Evolutionary conservation across 495 filamentous ascomycete species (phyloP), one percentile per base, ranked within the genome.

Genomic region (Antarctomyces pellizariae): DNA sequence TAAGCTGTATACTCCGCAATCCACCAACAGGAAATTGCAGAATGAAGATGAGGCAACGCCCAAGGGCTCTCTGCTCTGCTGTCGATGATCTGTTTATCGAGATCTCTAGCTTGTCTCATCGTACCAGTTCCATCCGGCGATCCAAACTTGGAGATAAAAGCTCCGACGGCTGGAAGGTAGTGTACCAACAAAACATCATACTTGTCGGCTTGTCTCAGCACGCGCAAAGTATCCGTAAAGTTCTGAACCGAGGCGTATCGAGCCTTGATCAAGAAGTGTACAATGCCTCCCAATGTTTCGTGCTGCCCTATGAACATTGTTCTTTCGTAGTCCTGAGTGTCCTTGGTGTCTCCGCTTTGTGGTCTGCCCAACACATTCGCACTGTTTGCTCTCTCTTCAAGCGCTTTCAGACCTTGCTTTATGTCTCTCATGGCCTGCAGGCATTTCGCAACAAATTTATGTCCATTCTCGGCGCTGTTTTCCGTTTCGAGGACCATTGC

Each of bases 1-100:
- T 75, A 80, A 8, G 71, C 77, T 43, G 77, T 90, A 45, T 92
- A 92, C 31, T 92, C 78, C 23, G 75, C 69, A 19, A 93, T 59
- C 86, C 86, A 99, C 57, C 72, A 73, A 3, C 66, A 62, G 14
- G 58, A 58, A 5, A 75, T 54, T 2, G 78, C 70, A 26, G 80
- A 79, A 32, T 79, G 71, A 14, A 93, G 64, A 33, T 63, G 64
- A 16, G 65, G 56, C 23, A 90, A 42, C 4, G 54, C 50, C 74
- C 82, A 89, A 9, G 51, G 35, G 11, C 71, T 57, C 26, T 57
- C 55, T 18, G 84, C 75, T 22, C 58, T 56, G 12, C 57, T 53
- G 18, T 61, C 53, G 30, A 69, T 60, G 13, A 91, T 56, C 11
- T 58, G 48, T n/a, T 59, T 40, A 41, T 91, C 66, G 4, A 92